Conservation (phyloP, 306 rosid species). For the Astragalus glycyphyllos region DNA sequence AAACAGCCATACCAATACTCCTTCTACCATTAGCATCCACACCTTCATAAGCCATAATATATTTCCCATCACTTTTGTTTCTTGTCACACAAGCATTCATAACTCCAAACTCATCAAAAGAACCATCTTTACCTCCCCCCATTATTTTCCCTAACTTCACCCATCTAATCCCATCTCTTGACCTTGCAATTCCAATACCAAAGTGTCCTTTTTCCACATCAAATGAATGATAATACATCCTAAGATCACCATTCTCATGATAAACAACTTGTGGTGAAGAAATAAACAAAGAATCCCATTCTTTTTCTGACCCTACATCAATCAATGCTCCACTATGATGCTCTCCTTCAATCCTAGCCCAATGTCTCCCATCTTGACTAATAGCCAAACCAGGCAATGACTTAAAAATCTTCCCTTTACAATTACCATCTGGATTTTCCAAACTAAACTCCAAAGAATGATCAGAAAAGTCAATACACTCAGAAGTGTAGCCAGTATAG, state of each 20-base stretch:
- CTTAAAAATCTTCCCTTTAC: slow-evolving; percentile 49
- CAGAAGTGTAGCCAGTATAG: slow-evolving; percentile 63
- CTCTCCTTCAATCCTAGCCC: slow-evolving; percentile 92
- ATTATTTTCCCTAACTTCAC: slow-evolving; percentile 72
- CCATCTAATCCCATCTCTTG: slow-evolving; percentile 87
- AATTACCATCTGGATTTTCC: slow-evolving; percentile 54
- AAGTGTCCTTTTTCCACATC: slow-evolving; percentile 59
- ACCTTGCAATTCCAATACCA: slow-evolving; percentile 76
- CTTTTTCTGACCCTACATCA: slow-evolving; percentile 68
- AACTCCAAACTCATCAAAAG: slow-evolving; percentile 69
- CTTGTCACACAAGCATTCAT: slow-evolving; percentile 60
- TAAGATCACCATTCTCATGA: slow-evolving; percentile 70
- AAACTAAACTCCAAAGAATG: slow-evolving; percentile 40
- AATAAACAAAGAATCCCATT: slow-evolving; percentile 76
- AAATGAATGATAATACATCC: slow-evolving; percentile 88
- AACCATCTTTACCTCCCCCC: slow-evolving; percentile 62
- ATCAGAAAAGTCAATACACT: slow-evolving; percentile 47
- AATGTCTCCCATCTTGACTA: slow-evolving; percentile 85
- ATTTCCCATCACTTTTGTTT: slow-evolving; percentile 58
- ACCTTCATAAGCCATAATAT: slow-evolving; percentile 86
- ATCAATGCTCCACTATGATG: slow-evolving; percentile 84
- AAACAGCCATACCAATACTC: slow-evolving; percentile 73
- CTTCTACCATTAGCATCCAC: slow-evolving; percentile 63
- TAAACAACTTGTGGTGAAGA: slow-evolving; percentile 70
- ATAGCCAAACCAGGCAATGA: slow-evolving; percentile 81